Evolutionary conservation across 495 filamentous ascomycete genomes (phyloP), one percentile per base, ranked within the genome.

Genomic region (Aspergillus baeticus): DNA sequence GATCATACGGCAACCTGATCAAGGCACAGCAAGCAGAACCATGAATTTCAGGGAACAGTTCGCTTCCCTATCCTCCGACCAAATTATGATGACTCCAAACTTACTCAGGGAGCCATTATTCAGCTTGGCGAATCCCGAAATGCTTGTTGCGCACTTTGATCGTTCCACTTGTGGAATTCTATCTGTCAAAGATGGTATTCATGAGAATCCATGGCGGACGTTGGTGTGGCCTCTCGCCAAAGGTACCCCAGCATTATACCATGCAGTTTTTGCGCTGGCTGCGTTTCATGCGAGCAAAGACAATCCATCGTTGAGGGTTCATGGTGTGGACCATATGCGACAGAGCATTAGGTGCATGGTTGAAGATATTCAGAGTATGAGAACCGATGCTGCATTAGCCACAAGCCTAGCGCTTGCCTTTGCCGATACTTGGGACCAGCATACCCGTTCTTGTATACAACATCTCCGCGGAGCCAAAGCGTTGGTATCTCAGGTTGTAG

Each of bases 191-290:
- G 88, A 91, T 68, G 89, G 88, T 0, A 77, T 76, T 11, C 81
- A 74, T 18, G 88, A 91, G 64, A 92, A 92, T 60, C 88, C 88
- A 2, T 92, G 89, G 89, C 78, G 86, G 35, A 91, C 81, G 0
- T 73, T 88, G 20, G 72, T 92, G 7, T 90, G 86, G 86, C 89
- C 88, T 0, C 60, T 92, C 35, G 87, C 85, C 6, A 76, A 72
- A 59, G 77, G 84, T 20, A 87, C 80, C 10, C 83, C 87, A 1
- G 86, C 87, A 2, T 68, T 92, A n/a, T 87, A 84, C 49, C 84
- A 91, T 75, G 89, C 89, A 7, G 81, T 92, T 47, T 82, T 84
- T 44, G 83, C 89, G 0, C 83, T 92, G 77, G 86, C 89, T 3
- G 85, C 86, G 2, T 92, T 91, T 64, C 89, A 91, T 60, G 81